phyloP scores from a whole-genome alignment of 2,329 filamentous ascomycete species.

The Penicillium vulpinum region DNA sequence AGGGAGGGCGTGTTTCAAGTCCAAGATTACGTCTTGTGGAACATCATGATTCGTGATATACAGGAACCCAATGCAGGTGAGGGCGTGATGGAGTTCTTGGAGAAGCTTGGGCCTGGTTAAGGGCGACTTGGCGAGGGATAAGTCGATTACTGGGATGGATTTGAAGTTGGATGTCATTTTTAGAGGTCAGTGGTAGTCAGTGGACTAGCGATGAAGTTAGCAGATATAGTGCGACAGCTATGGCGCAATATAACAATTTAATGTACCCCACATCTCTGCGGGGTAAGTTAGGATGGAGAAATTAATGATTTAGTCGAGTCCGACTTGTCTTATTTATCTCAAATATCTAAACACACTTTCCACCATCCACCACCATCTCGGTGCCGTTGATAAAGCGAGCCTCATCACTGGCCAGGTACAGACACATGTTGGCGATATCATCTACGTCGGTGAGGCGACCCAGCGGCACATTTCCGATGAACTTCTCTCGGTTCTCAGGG shows the following conservation, averaged over 20 bases:
- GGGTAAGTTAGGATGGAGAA: neutral
- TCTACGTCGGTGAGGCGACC: constrained; percentile 47
- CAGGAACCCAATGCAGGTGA: constrained; percentile 28
- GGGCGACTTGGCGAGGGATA: constrained; percentile 35
- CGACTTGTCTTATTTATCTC: neutral
- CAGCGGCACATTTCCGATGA: constrained; percentile 47
- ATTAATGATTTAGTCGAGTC: neutral
- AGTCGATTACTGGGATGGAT: constrained; percentile 52
- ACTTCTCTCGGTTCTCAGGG: constrained; percentile 47
- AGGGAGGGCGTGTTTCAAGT: constrained; percentile 16
- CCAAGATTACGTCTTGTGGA: constrained; percentile 14
- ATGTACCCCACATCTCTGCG: neutral
- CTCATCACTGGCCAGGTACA: constrained; percentile 71
- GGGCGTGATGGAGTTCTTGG: constrained; percentile 24
- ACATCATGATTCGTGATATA: constrained; percentile 28
- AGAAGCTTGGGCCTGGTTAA: neutral
- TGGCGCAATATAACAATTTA: neutral
- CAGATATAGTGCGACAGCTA: neutral
- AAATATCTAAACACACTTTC: constrained; percentile 40
- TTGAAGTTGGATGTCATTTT: constrained; percentile 13
- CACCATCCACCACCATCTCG: constrained; percentile 66
- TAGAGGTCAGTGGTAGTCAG: neutral
- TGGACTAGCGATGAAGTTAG: neutral
- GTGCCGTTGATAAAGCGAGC: constrained; percentile 70
- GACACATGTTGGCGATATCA: constrained; percentile 70